A percentile compares a stretch with the other conserved stretches of the same genome.
Conservation (phyloP, 208 protist genomes). For the Leishmania mexicana region DNA sequence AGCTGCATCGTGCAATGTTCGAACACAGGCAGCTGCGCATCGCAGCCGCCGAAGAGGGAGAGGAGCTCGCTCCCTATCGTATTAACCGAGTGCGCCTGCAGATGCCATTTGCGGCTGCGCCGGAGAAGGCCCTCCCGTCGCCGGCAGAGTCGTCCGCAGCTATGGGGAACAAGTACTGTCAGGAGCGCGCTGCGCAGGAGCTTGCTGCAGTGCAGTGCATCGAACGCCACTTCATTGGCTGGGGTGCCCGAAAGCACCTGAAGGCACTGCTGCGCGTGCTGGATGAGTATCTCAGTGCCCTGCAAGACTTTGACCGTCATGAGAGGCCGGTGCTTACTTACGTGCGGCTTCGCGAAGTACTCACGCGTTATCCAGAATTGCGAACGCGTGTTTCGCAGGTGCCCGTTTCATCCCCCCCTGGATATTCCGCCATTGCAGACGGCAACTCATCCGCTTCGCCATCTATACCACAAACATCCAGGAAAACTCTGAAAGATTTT, state of each 20-base stretch:
- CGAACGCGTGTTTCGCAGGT: background rate
- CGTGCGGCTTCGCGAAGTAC: slow-evolving; percentile 9
- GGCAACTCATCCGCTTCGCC: background rate
- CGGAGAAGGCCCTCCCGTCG: background rate
- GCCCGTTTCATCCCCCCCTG: background rate
- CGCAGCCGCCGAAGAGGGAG: slow-evolving; percentile 33
- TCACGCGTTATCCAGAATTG: slow-evolving; percentile 12
- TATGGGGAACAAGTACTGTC: background rate
- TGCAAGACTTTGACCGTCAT: slow-evolving; percentile 12
- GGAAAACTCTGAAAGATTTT: slow-evolving; percentile 10
- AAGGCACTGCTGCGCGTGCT: slow-evolving; percentile 17
- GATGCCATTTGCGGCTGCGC: background rate
- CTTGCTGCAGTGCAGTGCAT: slow-evolving; percentile 17
- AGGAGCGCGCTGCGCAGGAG: slow-evolving; percentile 17
- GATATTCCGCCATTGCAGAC: background rate
- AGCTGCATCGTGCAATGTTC: slow-evolving; percentile 31
- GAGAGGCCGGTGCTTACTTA: slow-evolving; percentile 18
- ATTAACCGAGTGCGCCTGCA: slow-evolving; percentile 12
- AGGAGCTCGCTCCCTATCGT: slow-evolving; percentile 38
- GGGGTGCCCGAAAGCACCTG: slow-evolving; percentile 10
- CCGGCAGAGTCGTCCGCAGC: background rate
- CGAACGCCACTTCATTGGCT: slow-evolving; percentile 7
- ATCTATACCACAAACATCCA: background rate
- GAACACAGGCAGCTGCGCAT: slow-evolving; percentile 57
- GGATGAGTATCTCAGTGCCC: slow-evolving; percentile 20